Evolutionary conservation across 306 rosid genomes (phyloP), one percentile per base, ranked within the genome.

Genomic region (Benincasa hispida): DNA sequence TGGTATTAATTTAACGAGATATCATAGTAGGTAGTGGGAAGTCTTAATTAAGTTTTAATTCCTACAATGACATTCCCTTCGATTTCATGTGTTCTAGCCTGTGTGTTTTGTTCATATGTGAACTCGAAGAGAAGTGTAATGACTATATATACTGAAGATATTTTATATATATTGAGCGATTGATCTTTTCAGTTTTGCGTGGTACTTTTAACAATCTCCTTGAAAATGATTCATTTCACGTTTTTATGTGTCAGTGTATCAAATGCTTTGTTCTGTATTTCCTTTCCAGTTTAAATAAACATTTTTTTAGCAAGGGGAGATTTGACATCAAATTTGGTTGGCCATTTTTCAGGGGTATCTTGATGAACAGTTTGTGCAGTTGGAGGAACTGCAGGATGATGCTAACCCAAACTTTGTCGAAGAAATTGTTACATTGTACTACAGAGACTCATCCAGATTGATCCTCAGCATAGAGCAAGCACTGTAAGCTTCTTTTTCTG

Each of bases 321-420:
- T 47, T 70, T 74, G 34, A 55, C 27, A 10, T 21, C 12, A 69
- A 63, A 24, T 24, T 70, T 42, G 75, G 32, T 1, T n/a, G 55
- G 75, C 37, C 75, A 69, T 42, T 34, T 24, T 82, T 21, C 82
- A 93, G 96, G 98, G 92, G 19, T 85, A 78, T 32, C 80, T 93
- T 42, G 98, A 93, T 75, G 98, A 93, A 84, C 98, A 93, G 37
- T 93, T 93, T 83, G 76, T 89, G 63, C 98, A 93, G 63, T 62
- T 93, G 70, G 98, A 93, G 81, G 98, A 91, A 67, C 81, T 93
- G 51, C 96, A 87, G 78, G 98, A 93, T 79, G 97, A 89, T 79
- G 86, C 90, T 65, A 93, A 89, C 75, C 97, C 97, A 59, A 91
- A 93, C 79, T 93, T 93, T 79, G 98, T 93, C 41, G 98, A 93